Percentiles rank a stretch among this genome's conserved stretches.
phyloP scores from a whole-genome alignment of 192 early-diverging fungal species.

The Entomortierella chlamydospora region DNA sequence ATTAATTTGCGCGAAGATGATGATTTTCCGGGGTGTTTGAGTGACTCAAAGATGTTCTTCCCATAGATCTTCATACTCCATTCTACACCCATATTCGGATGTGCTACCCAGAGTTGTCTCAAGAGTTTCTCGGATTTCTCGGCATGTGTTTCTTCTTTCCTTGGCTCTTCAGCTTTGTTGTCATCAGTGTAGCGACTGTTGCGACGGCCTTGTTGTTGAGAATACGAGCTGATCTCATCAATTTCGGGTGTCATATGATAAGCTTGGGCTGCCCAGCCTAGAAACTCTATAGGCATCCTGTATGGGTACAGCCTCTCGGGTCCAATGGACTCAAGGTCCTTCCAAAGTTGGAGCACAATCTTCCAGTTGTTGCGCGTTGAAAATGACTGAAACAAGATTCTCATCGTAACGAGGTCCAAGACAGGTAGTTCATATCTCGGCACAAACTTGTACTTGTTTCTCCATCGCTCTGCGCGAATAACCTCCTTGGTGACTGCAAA shows the following conservation, averaged over 20 bases:
- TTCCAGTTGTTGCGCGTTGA: conserved; percentile 32
- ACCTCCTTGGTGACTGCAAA: conserved; percentile 16
- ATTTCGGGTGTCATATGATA: conserved; percentile 18
- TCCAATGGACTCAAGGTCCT: conserved; percentile 34
- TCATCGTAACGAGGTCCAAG: conserved; percentile 24
- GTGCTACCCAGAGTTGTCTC: conserved; percentile 27
- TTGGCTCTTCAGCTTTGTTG: background rate
- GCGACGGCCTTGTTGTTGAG: background rate
- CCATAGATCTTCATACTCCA: conserved; percentile 47
- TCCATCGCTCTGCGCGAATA: background rate
- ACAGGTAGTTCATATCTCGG: conserved; percentile 13
- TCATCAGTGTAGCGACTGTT: background rate
- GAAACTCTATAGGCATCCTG: conserved; percentile 35
- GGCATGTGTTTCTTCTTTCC: background rate
- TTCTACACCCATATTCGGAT: conserved; percentile 22
- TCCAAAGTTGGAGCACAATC: conserved; percentile 42
- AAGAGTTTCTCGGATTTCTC: conserved; percentile 23
- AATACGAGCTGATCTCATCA: background rate
- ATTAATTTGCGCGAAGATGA: background rate
- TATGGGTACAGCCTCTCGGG: conserved; percentile 32
- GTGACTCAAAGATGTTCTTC: conserved; percentile 28
- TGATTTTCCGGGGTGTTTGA: background rate
- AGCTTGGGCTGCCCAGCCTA: conserved; percentile 37
- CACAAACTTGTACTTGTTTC: background rate
- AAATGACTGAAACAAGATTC: conserved; percentile 32